Base-by-base conservation (phyloP, 805 yeast genomes). In the Saccharomyces jurei region DNA sequence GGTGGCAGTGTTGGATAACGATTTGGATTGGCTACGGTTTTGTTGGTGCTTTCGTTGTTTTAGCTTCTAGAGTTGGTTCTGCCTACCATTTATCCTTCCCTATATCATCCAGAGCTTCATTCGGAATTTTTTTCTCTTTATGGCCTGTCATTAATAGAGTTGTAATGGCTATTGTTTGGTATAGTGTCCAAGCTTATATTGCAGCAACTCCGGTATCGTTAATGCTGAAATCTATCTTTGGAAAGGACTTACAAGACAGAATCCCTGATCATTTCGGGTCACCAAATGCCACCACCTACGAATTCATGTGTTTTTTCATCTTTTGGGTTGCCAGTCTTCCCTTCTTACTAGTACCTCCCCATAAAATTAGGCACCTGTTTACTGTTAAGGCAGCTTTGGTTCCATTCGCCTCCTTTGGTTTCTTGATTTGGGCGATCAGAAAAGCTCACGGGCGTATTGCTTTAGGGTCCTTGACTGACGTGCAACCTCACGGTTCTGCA, bases 1-100 rank as follows among this genome's bases (percentile, higher is more conserved):
- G 95, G 94, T 89, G 94, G 92, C 89, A 83, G 65, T 81, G 85
- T 6, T 89, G 95, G 92, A 71, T 88, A 46, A 80, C 91, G 1
- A 92, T 89, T 21, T 87, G 94, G 91, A 55, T 89, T n/a, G 96
- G 96, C 2, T 89, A 89, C 69, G 64, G 76, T 17, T 69, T 87
- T 47, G 81, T 87, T 59, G 91, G 86, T 55, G 60, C 77, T 2
- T 86, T 87, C 62, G 83, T 89, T 29, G 77, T 80, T 9, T 64
- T 81, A 26, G 77, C 85, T 27, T 86, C 92, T 27, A 75, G 94
- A 60, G 80, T 87, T 52, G 96, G 96, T 58, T 77, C 88, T 21
- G 77, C 78, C 60, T 86, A 88, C 64, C 96, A 88, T 64, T 74
- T 87, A 51, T 79, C 91, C 0, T 89, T 89, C 76, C 96, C 96